These are phyloP conservation scores for Fusarium camptoceras DNA, from an alignment of 2,329 filamentous ascomycete species.

Conservation along the genomic window DNA sequence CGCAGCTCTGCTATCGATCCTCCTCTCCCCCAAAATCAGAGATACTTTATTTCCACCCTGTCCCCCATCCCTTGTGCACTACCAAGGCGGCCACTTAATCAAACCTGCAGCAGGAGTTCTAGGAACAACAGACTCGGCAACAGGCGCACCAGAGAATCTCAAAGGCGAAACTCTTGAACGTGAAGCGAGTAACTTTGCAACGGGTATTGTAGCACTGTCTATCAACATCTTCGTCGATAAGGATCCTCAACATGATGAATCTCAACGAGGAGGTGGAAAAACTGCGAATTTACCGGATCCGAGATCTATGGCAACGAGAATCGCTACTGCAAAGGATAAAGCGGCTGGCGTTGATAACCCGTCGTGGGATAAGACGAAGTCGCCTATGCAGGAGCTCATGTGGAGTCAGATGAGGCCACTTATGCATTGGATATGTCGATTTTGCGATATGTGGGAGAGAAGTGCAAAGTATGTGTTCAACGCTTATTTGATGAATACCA, in stretches of 20 bases:
- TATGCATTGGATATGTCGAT: constrained; percentile 65
- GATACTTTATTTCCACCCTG: constrained; percentile 77
- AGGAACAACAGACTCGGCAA: constrained; percentile 78
- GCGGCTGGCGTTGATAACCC: constrained; percentile 56
- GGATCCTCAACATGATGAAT: constrained; percentile 68
- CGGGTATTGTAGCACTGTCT: constrained; percentile 66
- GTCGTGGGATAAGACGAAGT: constrained; percentile 77
- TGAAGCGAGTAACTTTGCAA: constrained; percentile 82
- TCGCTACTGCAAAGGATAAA: constrained; percentile 52
- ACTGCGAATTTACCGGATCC: not conserved
- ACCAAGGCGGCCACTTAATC: constrained; percentile 74
- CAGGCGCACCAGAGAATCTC: constrained; percentile 81
- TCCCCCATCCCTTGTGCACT: constrained; percentile 76
- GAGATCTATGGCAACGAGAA: constrained; percentile 57
- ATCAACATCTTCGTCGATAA: constrained; percentile 79
- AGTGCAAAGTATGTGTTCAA: constrained; percentile 50
- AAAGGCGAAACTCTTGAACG: constrained; percentile 83
- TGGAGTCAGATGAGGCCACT: constrained; percentile 78
- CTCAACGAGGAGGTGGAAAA: constrained; percentile 59
- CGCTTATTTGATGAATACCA: not conserved
- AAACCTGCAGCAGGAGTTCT: constrained; percentile 79
- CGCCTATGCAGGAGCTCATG: constrained; percentile 78
- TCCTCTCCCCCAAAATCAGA: constrained; percentile 71
- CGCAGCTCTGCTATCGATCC: constrained; percentile 68
- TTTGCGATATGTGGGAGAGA: constrained; percentile 58